Conservation (phyloP, 306 rosid species). For the Pterocarpus santalinus region DNA sequence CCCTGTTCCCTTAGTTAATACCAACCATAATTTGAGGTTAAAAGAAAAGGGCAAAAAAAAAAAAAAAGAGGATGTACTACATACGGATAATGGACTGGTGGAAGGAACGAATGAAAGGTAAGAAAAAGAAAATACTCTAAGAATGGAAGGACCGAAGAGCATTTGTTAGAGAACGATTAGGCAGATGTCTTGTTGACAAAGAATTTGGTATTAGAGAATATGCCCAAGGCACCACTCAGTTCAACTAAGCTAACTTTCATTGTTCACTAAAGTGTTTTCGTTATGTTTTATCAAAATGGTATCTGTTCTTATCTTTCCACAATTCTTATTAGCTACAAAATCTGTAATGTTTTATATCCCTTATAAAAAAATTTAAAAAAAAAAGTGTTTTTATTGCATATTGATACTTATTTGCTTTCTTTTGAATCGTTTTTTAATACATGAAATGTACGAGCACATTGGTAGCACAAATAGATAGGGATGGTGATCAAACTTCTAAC, state of each 20-base stretch:
- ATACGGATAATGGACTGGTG: neutral
- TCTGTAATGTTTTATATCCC: too few relatives aligned
- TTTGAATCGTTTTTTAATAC: too few relatives aligned
- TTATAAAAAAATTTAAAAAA: too few relatives aligned
- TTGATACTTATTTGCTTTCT: too few relatives aligned
- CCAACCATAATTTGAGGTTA: neutral
- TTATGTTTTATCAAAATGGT: neutral
- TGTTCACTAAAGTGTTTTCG: neutral
- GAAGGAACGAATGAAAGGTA: slow-evolving; percentile 11
- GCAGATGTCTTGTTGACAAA: neutral
- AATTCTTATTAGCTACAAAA: too few relatives aligned
- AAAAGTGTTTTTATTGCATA: too few relatives aligned
- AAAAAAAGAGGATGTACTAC: neutral
- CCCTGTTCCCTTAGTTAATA: neutral
- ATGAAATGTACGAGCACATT: neutral
- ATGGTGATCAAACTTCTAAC: neutral
- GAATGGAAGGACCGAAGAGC: neutral
- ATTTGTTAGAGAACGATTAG: neutral
- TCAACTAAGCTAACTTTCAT: neutral
- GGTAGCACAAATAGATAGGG: neutral
- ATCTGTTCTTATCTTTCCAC: too few relatives aligned
- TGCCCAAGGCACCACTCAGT: neutral
- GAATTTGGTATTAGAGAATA: neutral
- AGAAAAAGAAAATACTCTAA: neutral
- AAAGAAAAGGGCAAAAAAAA: too few relatives aligned